Conservation (phyloP, 768 basidiomycete species). For the Termitomyces sp. region DNA sequence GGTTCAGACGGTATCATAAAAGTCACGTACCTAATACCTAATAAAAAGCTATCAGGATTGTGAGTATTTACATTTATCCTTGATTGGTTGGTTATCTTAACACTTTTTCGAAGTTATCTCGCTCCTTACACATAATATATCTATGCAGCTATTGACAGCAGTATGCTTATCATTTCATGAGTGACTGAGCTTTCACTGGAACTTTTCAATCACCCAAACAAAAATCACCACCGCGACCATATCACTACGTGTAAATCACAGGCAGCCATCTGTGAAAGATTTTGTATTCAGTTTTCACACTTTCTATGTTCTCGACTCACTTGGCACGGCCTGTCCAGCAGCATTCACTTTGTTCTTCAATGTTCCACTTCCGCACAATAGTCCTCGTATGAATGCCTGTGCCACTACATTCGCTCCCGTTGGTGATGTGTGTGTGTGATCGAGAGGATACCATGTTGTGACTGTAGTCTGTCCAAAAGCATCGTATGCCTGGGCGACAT, state of each 20-base stretch:
- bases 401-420: conserved; percentile 43
- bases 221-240: too few species aligned
- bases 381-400: conserved; percentile 39
- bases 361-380: conserved; percentile 32
- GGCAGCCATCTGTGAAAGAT: background rate
- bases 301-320: background rate
- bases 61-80: conserved; percentile 1
- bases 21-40: conserved; percentile 5
- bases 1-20: conserved; percentile 1
- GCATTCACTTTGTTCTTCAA: conserved; percentile 17
- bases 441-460: conserved; percentile 36
- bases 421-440: conserved; percentile 40
- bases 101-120: conserved; percentile 4
- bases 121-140: conserved; percentile 7
- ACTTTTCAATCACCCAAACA: background rate
- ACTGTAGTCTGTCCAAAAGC: conserved; percentile 31
- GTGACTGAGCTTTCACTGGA: background rate
- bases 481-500: conserved; percentile 37
- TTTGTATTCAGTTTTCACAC: background rate
- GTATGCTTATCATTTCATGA: background rate
- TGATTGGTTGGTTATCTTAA: conserved; percentile 10
- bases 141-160: conserved; percentile 1
- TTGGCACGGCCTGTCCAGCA: background rate
- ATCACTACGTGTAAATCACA: background rate
- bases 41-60: conserved; percentile 13